Evolutionary conservation across 2,329 filamentous ascomycete genomes (phyloP).

Genomic region (Curvularia sp.): DNA sequence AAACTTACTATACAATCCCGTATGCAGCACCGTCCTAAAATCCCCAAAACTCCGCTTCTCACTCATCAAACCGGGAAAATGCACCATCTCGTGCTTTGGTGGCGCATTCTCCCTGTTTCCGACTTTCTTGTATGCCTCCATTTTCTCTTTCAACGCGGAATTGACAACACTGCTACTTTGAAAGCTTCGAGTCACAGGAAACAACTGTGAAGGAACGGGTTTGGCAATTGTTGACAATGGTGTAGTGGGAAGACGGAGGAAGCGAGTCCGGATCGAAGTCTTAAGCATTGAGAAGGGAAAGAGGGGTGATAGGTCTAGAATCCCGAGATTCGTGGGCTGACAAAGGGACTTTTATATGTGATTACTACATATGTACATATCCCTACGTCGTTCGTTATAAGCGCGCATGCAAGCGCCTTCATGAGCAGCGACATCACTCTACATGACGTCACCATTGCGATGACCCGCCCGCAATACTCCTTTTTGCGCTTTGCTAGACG

Average conservation of each 20-base stretch:
- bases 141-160: conserved; percentile 17
- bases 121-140: conserved; percentile 34
- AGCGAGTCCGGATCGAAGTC: conserved; percentile 25
- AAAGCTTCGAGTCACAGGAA: background rate
- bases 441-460: conserved; percentile 26
- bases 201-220: background rate
- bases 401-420: background rate
- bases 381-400: background rate
- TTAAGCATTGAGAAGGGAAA: conserved; percentile 32
- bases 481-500: conserved; percentile 5
- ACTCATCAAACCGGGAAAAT: conserved; percentile 64
- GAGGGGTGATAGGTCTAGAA: background rate
- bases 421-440: background rate
- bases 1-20: conserved; percentile 60
- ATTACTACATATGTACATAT: background rate
- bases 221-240: conserved; percentile 4
- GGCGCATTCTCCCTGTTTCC: conserved; percentile 39
- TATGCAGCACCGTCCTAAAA: conserved; percentile 68
- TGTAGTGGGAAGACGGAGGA: conserved; percentile 3
- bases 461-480: conserved; percentile 5
- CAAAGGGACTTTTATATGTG: background rate
- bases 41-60: conserved; percentile 63
- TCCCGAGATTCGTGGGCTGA: background rate
- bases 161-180: background rate
- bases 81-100: conserved; percentile 61